Evolutionary conservation across 129 eudicot genomes (phyloP), one percentile per base, ranked within the genome.

Genomic region (Helichrysum umbraculigerum): DNA sequence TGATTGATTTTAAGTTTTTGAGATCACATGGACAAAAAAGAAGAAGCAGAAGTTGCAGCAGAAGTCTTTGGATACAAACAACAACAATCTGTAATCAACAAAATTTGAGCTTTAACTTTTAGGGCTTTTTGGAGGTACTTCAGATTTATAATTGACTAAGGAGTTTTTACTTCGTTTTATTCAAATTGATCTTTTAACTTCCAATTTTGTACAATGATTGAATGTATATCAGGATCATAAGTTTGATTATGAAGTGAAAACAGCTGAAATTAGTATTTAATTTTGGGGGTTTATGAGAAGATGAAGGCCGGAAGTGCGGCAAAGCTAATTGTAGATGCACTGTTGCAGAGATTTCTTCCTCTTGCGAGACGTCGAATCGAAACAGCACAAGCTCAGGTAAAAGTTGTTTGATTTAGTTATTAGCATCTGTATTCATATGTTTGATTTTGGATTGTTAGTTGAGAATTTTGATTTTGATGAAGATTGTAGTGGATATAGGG

Each of bases 221-320:
- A 11, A 16, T 71, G 70, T 65, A 29, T 73, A 56, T 33, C 81
- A 77, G 79, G 82, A 78, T 78, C 79, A 25, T 68, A 72, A 72
- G 65, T 44, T 73, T 28, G 78, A 62, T 41, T 65, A 76, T 82
- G 82, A 76, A 72, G 76, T 77, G 82, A 82, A 52, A 17, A 44
- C 68, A 81, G 72, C 14, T 52, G 87, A 73, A 41, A 35, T 79
- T 73, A 78, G 30, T 64, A 58, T 8, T 33, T 68, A 19, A 63
- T 76, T 74, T 76, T 71, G 77, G 77, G 80, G 80, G 73, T 74
- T 68, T 68, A 60, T 64, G 61, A 10, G 72, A 74, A 59, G 76
- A 88, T 90, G 98, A 94, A 94, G 90, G 92, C 97, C 29, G 99
- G 99, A 50, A 87, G 97, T 80, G 99, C 97, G 29, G 97, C 99